Evolutionary conservation across 1,139 yeast genomes (phyloP).

Genomic region (Magnusiomyces tetraspermus): DNA sequence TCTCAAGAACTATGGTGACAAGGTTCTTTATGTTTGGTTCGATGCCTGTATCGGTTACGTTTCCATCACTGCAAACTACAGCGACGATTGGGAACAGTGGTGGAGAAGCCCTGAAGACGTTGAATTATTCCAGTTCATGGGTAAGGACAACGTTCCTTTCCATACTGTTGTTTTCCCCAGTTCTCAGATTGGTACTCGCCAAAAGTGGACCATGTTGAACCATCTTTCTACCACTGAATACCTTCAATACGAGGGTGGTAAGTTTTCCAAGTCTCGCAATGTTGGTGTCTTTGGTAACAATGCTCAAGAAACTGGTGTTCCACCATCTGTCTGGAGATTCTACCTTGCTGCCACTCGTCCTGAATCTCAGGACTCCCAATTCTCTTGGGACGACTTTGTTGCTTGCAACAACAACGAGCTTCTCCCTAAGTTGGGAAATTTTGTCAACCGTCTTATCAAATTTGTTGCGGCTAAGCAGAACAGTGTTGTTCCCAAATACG

Average conservation of each 20-base stretch:
- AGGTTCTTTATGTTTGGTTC: conserved; percentile 96
- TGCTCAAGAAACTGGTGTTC: conserved; percentile 84
- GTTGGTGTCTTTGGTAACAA: conserved; percentile 97
- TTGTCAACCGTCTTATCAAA: conserved; percentile 86
- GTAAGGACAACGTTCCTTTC: conserved; percentile 98
- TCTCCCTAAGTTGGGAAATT: conserved; percentile 92
- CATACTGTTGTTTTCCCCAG: conserved; percentile 98
- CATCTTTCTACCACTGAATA: conserved; percentile 93
- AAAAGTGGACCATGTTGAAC: conserved; percentile 83
- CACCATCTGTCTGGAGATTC: conserved; percentile 96
- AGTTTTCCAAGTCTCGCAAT: conserved; percentile 92
- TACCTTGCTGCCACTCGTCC: conserved; percentile 90
- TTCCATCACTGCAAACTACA: conserved; percentile 90
- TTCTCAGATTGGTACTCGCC: conserved; percentile 77
- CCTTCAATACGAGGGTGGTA: conserved; percentile 94
- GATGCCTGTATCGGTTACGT: conserved; percentile 97
- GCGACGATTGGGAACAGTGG: conserved; percentile 74
- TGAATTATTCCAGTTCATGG: conserved; percentile 91
- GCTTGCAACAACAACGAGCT: conserved; percentile 87
- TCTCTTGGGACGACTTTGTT: conserved; percentile 95
- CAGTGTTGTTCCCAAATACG: conserved; percentile 69
- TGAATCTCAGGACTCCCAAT: conserved; percentile 89
- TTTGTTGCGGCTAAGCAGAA: conserved; percentile 85
- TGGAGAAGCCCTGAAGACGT: conserved; percentile 89
- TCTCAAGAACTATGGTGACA: conserved; percentile 60